A percentile compares a stretch with the other conserved stretches of the same genome.
These are phyloP conservation scores for Sporisorium exsertum DNA, from an alignment of 1,284 basidiomycete species.

Conservation along the genomic window DNA sequence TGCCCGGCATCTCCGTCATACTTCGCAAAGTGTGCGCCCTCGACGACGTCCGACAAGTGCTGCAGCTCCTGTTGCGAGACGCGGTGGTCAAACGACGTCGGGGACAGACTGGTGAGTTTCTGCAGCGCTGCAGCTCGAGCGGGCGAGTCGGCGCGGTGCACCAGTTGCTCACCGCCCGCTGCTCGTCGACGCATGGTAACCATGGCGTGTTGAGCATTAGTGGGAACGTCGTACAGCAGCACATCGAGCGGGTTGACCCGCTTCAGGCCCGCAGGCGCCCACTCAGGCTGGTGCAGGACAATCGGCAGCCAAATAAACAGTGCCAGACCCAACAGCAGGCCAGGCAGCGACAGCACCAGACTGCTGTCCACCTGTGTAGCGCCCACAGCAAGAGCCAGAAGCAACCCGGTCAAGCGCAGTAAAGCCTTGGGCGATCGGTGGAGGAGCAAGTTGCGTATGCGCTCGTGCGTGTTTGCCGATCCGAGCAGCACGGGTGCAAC, in stretches of 20 bases:
- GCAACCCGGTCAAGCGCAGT: conserved; percentile 20
- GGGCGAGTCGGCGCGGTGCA: conserved; percentile 5
- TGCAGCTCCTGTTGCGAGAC: conserved; percentile 25
- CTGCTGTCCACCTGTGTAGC: conserved; percentile 15
- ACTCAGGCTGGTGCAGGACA: conserved; percentile 41
- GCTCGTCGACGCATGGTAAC: conserved; percentile 43
- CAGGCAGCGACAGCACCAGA: conserved; percentile 24
- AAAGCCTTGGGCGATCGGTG: conserved; percentile 44
- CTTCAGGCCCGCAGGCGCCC: conserved; percentile 34
- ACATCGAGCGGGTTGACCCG: conserved; percentile 31
- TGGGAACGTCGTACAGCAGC: conserved; percentile 55
- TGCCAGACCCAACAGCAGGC: conserved; percentile 35
- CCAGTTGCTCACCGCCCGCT: conserved; percentile 36
- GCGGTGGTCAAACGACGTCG: conserved; percentile 32
- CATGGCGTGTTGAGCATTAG: conserved; percentile 55
- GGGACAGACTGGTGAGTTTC: conserved; percentile 4
- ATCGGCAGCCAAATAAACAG: conserved; percentile 51
- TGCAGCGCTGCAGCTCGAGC: neutral
- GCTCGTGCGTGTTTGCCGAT: conserved; percentile 36
- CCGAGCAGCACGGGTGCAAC: conserved; percentile 28
- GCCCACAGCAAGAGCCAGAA: conserved; percentile 15
- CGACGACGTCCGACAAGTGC: conserved; percentile 27
- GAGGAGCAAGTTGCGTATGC: conserved; percentile 43
- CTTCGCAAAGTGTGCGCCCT: conserved; percentile 17
- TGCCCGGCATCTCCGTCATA: conserved; percentile 15